Evolutionary conservation across 2,329 filamentous ascomycete species (phyloP).

Genomic region (Pseudopyricularia javanii): DNA sequence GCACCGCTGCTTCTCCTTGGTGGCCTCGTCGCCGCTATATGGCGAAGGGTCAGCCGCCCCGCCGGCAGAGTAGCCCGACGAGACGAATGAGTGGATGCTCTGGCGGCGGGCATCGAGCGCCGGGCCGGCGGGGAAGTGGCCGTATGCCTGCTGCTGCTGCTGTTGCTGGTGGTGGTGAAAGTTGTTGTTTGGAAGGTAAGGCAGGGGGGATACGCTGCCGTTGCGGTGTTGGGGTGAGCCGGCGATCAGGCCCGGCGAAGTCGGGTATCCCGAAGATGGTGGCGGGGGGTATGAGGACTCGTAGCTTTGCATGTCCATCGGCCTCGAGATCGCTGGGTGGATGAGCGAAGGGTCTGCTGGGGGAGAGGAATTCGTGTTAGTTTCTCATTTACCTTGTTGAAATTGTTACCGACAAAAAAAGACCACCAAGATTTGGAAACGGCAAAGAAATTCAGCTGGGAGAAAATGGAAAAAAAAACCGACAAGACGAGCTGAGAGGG

Average conservation of each 20-base stretch:
- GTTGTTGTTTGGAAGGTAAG: constrained; percentile 16
- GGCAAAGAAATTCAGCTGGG: too few species aligned
- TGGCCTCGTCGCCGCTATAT: constrained; percentile 46
- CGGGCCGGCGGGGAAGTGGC: constrained; percentile 36
- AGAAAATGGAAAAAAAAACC: constrained; percentile 38
- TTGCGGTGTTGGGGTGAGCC: constrained; percentile 39
- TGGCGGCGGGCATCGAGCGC: constrained; percentile 46
- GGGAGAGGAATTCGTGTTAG: constrained; percentile 21
- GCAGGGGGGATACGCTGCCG: constrained; percentile 29
- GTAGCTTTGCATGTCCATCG: constrained; percentile 35
- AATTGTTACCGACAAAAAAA: constrained; percentile 4
- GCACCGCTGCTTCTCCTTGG: constrained; percentile 42
- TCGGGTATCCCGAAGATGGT: constrained; percentile 30
- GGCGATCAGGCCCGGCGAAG: constrained; percentile 50
- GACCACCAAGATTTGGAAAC: too few species aligned
- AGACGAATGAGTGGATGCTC: constrained; percentile 61
- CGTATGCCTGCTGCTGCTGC: too few species aligned
- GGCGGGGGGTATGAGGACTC: constrained; percentile 33
- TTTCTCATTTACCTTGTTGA: constrained; percentile 4
- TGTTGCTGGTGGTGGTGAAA: constrained; percentile 19
- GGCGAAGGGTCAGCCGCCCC: constrained; percentile 35
- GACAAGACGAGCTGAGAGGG: constrained; percentile 39
- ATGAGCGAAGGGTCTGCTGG: constrained; percentile 42
- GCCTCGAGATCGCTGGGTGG: constrained; percentile 36
- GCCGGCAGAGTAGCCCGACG: constrained; percentile 40